phyloP scores from a whole-genome alignment of 1,284 basidiomycete genomes.

The Cryptococcus jaspeensis region DNA sequence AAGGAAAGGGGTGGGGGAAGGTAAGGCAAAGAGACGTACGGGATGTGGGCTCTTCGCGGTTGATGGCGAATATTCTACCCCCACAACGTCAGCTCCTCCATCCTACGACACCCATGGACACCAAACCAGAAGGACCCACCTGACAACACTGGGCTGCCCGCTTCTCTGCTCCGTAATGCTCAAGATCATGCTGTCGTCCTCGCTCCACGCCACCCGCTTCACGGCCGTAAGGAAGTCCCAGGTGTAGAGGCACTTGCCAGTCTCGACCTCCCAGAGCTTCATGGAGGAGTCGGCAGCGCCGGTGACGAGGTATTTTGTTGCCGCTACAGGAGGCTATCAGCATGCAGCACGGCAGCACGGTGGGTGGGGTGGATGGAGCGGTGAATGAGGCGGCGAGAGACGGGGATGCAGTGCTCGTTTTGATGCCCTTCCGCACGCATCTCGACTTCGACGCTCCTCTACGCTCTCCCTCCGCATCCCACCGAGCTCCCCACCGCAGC shows the following conservation, averaged over 20 bases:
- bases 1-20: neutral
- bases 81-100: constrained; percentile 58
- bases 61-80: constrained; percentile 77
- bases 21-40: constrained; percentile 57
- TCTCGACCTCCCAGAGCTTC: constrained; percentile 85
- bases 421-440: neutral
- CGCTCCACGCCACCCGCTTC: constrained; percentile 79
- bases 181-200: constrained; percentile 79
- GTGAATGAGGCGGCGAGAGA: too few relatives aligned
- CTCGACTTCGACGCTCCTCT: neutral
- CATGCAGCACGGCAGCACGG: too few relatives aligned
- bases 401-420: neutral
- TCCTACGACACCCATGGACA: constrained; percentile 26
- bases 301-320: constrained; percentile 82
- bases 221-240: constrained; percentile 99
- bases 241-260: constrained; percentile 83
- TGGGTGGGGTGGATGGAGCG: too few relatives aligned
- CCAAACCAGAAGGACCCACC: constrained; percentile 19
- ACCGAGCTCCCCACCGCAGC: neutral
- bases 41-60: constrained; percentile 71
- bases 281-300: constrained; percentile 86
- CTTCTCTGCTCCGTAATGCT: constrained; percentile 97
- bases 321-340: constrained; percentile 56
- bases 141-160: constrained; percentile 65
- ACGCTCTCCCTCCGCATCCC: neutral